Conservation (phyloP, 495 filamentous ascomycete species). For the Aspergillus hancockii region DNA sequence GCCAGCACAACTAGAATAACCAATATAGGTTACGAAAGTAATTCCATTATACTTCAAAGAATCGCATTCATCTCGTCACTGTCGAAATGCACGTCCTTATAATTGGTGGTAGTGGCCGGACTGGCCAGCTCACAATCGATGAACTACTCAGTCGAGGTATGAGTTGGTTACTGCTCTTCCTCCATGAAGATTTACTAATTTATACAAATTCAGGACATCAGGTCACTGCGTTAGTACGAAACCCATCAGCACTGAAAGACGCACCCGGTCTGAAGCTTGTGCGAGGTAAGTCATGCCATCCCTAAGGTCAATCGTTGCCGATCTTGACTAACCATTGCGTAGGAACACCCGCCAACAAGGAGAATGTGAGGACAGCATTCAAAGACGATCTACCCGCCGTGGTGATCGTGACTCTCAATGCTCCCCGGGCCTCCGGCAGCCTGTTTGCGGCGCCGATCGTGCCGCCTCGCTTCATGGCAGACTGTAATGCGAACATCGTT, state of each 20-base stretch:
- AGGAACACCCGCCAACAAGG: slow-evolving; percentile 42
- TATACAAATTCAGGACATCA: slow-evolving; percentile 18
- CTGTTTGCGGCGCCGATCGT: slow-evolving; percentile 46
- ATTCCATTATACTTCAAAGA: not conserved
- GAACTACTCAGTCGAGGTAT: slow-evolving; percentile 32
- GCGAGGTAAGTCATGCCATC: slow-evolving; percentile 21
- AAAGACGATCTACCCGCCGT: slow-evolving; percentile 28
- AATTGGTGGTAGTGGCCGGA: slow-evolving; percentile 44
- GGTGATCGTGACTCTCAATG: slow-evolving; percentile 48
- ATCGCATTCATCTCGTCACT: slow-evolving; percentile 10
- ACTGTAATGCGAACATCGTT: slow-evolving; percentile 44
- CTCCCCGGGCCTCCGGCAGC: slow-evolving; percentile 42
- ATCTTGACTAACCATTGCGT: not conserved
- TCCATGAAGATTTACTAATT: slow-evolving; percentile 15
- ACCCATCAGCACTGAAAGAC: slow-evolving; percentile 16
- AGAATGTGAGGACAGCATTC: slow-evolving; percentile 40
- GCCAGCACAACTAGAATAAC: not conserved
- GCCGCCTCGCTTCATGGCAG: slow-evolving; percentile 46
- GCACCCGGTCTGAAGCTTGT: slow-evolving; percentile 18
- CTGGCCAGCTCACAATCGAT: slow-evolving; percentile 40
- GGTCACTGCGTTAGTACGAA: slow-evolving; percentile 25
- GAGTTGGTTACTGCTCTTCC: not conserved
- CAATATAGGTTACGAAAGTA: not conserved
- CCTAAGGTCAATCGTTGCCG: not conserved
- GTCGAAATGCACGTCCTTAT: slow-evolving; percentile 41